Base-by-base conservation (phyloP, 164 flowering plant species). In the Stephania japonica region DNA sequence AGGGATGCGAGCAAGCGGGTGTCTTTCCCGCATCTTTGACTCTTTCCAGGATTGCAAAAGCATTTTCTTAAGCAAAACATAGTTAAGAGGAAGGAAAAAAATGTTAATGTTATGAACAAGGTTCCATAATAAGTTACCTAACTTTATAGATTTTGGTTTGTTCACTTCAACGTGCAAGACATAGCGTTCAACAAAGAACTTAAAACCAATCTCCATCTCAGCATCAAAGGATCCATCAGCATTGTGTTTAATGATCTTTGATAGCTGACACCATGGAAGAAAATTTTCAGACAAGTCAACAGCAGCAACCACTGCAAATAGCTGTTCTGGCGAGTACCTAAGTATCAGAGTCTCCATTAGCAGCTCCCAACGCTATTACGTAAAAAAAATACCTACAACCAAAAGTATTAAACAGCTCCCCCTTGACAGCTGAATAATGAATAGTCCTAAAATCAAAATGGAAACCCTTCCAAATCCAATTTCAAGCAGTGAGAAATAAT, bases 151-250 rank as follows among this genome's bases (percentile, higher is more conserved):
- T 59, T 79, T 87, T 32, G 96, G 89, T 72, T 85, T 89, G 59
- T 75, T 73, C 53, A 91, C 42, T 70, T 90, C 94, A 24, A 95
- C 97, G 81, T 87, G 98, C 56, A 98, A 95, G 65, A 87, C 76
- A 75, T 95, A 95, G 76, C 93, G 93, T 80, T 95, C 99, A 71
- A 92, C 93, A 32, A 95, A 83, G 78, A 93, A 93, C 72, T 93
- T 95, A 75, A 95, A 95, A 69, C 99, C 99, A 70, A 95, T 89
- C 85, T 93, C 91, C 77, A 93, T 78, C 76, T 93, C 96, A 43
- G 99, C 98, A 88, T 95, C 99, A 85, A 95, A 91, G n/a, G 95
- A 85, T 69, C 98, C 97, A 85, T 95, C 94, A 42, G 88, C 87
- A 76, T 86, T 65, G 12, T 76, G 83, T 65, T 78, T 83, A 74